These are phyloP conservation scores for Nidularia pulvinata DNA, from an alignment of 768 basidiomycete genomes.

Conservation along the genomic window DNA sequence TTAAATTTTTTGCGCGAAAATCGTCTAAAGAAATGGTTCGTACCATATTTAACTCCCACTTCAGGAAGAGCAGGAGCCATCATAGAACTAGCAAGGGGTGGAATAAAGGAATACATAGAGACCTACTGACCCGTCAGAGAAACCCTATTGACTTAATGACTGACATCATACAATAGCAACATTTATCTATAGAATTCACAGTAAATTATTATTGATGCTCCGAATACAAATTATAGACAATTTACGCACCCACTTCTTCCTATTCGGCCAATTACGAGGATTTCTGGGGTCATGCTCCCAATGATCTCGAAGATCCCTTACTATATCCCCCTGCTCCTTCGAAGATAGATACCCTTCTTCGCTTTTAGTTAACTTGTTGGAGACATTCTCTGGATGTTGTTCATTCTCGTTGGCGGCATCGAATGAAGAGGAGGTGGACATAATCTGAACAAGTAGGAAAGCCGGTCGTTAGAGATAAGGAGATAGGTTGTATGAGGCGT, in stretches of 20 bases:
- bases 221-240: neutral
- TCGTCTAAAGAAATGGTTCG: neutral
- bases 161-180: neutral
- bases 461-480: too few species aligned
- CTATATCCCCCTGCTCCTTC: too few species aligned
- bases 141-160: neutral
- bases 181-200: neutral
- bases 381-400: too few species aligned
- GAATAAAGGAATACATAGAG: constrained; percentile 35
- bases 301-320: too few species aligned
- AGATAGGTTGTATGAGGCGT: too few species aligned
- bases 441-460: too few species aligned
- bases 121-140: constrained; percentile 19
- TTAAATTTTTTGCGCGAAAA: neutral
- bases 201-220: neutral
- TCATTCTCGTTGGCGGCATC: too few species aligned
- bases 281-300: neutral
- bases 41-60: constrained; percentile 43
- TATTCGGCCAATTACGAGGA: neutral
- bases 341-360: neutral
- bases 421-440: too few species aligned
- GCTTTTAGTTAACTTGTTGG: too few species aligned
- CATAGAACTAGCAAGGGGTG: constrained; percentile 35
- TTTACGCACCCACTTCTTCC: neutral
- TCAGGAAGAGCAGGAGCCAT: constrained; percentile 70